Percentiles rank a stretch among this genome's conserved stretches.
These are phyloP conservation scores for Pseudevernia furfuracea DNA, from an alignment of 495 filamentous ascomycete species.

Conservation along the genomic window DNA sequence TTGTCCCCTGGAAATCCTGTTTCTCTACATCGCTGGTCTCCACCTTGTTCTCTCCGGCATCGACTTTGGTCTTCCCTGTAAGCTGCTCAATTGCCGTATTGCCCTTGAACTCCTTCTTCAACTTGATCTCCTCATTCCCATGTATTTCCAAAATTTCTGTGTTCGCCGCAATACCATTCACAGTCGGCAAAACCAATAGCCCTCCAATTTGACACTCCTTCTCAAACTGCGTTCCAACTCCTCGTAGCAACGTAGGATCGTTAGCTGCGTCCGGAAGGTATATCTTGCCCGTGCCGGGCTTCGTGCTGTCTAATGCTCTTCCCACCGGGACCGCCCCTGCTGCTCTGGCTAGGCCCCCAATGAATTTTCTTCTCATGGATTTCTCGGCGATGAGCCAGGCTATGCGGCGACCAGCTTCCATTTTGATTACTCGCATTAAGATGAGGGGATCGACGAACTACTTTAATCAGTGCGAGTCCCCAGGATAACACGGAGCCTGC, in stretches of 20 bases:
- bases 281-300: conserved; percentile 67
- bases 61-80: conserved; percentile 56
- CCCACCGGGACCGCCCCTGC: conserved; percentile 85
- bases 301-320: conserved; percentile 80
- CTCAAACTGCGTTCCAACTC: conserved; percentile 80
- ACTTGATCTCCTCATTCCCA: conserved; percentile 69
- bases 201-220: conserved; percentile 68
- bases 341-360: conserved; percentile 69
- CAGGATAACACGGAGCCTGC: conserved; percentile 17
- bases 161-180: conserved; percentile 70
- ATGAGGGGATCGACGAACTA: conserved; percentile 94
- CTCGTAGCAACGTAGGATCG: conserved; percentile 76
- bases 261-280: conserved; percentile 86
- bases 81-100: conserved; percentile 63
- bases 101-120: conserved; percentile 80
- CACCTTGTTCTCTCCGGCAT: conserved; percentile 48
- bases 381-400: conserved; percentile 91
- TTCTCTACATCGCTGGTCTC: conserved; percentile 38
- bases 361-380: conserved; percentile 79
- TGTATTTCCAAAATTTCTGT: conserved; percentile 72
- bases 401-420: conserved; percentile 78
- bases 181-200: conserved; percentile 74
- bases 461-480: conserved; percentile 6
- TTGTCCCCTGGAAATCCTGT: conserved; percentile 59
- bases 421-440: conserved; percentile 78